A percentile compares a stretch with the other conserved stretches of the same genome.
phyloP scores from a whole-genome alignment of 768 basidiomycete species.

The Suillus sp. region DNA sequence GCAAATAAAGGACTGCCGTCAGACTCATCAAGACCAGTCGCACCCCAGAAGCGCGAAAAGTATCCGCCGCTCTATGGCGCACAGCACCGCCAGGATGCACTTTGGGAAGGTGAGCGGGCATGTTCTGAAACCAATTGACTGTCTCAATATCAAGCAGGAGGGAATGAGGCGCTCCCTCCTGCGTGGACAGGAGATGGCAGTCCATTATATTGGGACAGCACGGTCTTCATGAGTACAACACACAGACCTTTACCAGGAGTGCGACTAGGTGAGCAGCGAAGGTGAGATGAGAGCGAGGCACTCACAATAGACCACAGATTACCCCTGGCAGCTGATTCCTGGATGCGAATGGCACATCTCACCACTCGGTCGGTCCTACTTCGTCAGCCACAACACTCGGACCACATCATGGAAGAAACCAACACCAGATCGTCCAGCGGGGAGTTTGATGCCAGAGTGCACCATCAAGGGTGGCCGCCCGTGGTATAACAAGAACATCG shows the following conservation, averaged over 20 bases:
- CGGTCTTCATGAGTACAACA: neutral
- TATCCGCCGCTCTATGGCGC: neutral
- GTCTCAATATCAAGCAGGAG: neutral
- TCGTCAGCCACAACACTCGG: neutral
- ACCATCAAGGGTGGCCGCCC: neutral
- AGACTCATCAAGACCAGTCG: neutral
- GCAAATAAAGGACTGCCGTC: neutral
- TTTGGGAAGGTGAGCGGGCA: neutral
- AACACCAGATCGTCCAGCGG: neutral
- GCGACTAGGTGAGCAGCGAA: neutral
- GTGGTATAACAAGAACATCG: neutral
- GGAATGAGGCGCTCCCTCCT: neutral
- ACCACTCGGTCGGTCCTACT: neutral
- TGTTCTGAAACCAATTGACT: neutral
- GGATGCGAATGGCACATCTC: neutral
- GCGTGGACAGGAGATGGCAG: neutral
- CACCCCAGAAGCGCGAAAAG: no score
- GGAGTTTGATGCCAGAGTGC: neutral
- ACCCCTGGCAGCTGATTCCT: neutral
- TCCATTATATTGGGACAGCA: neutral
- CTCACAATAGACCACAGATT: neutral
- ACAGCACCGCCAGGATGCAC: slow-evolving; percentile 5
- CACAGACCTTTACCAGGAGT: neutral
- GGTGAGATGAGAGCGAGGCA: neutral
- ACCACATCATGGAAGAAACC: slow-evolving; percentile 3